Evolutionary conservation across 2,329 filamentous ascomycete species (phyloP).

Genomic region (Eutypa lata): DNA sequence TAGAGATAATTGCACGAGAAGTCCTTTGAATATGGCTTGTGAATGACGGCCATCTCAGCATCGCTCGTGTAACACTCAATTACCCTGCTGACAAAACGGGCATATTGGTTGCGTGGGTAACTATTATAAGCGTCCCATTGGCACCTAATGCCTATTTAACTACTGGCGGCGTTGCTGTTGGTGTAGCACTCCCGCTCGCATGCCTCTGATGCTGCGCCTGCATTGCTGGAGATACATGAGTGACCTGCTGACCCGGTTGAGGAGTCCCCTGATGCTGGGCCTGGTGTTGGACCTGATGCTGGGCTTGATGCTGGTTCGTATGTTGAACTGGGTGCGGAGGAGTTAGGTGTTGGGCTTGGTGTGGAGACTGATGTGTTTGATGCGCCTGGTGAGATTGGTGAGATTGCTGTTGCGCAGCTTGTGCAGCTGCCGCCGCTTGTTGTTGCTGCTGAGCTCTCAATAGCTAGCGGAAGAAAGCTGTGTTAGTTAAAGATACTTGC

Average conservation of each 20-base stretch:
- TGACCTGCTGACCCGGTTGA: constrained; percentile 12
- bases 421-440: constrained; percentile 33
- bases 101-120: too few species aligned
- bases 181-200: constrained; percentile 27
- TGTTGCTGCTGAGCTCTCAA: constrained; percentile 56
- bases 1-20: too few species aligned
- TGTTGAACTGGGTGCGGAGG: too few species aligned
- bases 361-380: too few species aligned
- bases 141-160: not conserved
- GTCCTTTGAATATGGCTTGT: too few species aligned
- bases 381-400: constrained; percentile 11
- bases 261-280: constrained; percentile 7
- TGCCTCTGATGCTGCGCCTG: constrained; percentile 28
- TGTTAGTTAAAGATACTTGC: too few species aligned
- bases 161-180: constrained; percentile 18
- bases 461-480: constrained; percentile 34
- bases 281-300: constrained; percentile 12
- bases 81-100: too few species aligned
- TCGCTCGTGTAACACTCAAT: too few species aligned
- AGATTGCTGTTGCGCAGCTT: constrained; percentile 10
- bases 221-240: constrained; percentile 18
- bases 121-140: too few species aligned
- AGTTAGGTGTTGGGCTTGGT: too few species aligned
- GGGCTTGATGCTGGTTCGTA: constrained; percentile 16
- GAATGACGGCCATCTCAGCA: too few species aligned